These are phyloP conservation scores for Paradendryphiella salina DNA, from an alignment of 2,329 filamentous ascomycete genomes.

Conservation along the genomic window DNA sequence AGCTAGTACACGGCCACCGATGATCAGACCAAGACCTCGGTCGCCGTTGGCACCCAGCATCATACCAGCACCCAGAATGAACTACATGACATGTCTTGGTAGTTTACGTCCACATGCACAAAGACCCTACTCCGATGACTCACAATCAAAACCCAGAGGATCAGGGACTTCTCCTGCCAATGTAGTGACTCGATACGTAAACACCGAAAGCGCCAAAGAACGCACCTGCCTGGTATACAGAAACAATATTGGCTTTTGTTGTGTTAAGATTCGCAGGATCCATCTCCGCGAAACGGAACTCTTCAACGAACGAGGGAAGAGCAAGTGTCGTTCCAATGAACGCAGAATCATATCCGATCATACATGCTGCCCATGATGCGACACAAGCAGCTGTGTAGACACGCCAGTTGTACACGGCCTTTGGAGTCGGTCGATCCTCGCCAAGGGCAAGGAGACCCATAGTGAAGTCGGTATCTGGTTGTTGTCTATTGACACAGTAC, in stretches of 20 bases:
- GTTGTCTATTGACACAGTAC: not conserved
- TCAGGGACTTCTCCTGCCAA: slow-evolving; percentile 69
- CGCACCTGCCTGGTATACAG: slow-evolving; percentile 78
- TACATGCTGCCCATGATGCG: slow-evolving; percentile 61
- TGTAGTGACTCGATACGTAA: slow-evolving; percentile 67
- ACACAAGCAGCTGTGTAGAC: slow-evolving; percentile 60
- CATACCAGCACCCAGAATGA: slow-evolving; percentile 69
- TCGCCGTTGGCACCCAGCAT: slow-evolving; percentile 62
- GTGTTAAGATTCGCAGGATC: slow-evolving; percentile 56
- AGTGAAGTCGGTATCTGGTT: slow-evolving; percentile 7
- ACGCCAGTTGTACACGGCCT: slow-evolving; percentile 63
- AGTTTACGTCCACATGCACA: not conserved
- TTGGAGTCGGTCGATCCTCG: slow-evolving; percentile 57
- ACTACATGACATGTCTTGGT: slow-evolving; percentile 41
- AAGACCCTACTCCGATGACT: not conserved
- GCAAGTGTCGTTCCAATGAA: slow-evolving; percentile 77
- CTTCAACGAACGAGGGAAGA: slow-evolving; percentile 67
- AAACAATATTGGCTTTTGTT: slow-evolving; percentile 75
- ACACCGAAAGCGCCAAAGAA: slow-evolving; percentile 69
- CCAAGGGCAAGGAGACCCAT: slow-evolving; percentile 44
- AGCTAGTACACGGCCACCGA: slow-evolving; percentile 61
- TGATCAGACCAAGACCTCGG: slow-evolving; percentile 59
- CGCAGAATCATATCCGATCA: slow-evolving; percentile 68
- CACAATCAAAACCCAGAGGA: slow-evolving; percentile 60
- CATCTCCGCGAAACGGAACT: slow-evolving; percentile 66